Percentiles rank a stretch among this genome's conserved stretches.
These are phyloP conservation scores for Chlamydomonas sphaeroides DNA, from an alignment of 139 green algal genomes.

Conservation along the genomic window DNA sequence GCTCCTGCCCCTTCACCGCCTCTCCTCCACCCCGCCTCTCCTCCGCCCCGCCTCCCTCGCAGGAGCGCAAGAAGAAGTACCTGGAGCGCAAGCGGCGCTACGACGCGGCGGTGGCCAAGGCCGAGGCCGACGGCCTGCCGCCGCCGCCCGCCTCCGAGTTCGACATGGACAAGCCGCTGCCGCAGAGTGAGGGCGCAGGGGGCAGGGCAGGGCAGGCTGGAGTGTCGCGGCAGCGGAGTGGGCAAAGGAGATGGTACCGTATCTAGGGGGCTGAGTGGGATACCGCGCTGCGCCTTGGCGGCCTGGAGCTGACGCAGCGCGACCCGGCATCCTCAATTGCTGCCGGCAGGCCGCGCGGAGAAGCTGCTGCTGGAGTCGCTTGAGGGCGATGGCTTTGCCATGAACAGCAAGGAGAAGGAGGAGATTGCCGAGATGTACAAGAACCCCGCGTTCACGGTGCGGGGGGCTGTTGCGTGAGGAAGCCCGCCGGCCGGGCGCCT, in stretches of 20 bases:
- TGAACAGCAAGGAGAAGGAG: conserved; percentile 6
- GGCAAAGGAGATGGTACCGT: too few relatives aligned
- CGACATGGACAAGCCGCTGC: not conserved
- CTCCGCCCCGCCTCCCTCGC: too few relatives aligned
- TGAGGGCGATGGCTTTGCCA: not conserved
- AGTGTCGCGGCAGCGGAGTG: too few relatives aligned
- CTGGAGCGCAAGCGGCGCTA: not conserved
- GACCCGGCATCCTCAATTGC: too few relatives aligned
- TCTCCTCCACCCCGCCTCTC: too few relatives aligned
- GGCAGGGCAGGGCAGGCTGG: too few relatives aligned
- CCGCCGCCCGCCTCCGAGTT: not conserved
- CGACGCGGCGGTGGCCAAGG: not conserved
- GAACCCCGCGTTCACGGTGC: conserved; percentile 33
- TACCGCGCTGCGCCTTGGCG: too few relatives aligned
- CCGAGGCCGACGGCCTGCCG: not conserved
- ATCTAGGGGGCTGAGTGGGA: too few relatives aligned
- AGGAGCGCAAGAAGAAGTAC: not conserved
- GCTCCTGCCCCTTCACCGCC: too few relatives aligned
- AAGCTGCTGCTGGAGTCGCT: not conserved
- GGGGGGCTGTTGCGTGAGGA: not conserved
- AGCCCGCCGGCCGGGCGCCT: too few relatives aligned
- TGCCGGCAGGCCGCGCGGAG: not conserved
- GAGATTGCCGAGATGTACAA: conserved; percentile 31
- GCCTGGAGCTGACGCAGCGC: too few relatives aligned
- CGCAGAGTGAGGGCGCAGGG: too few relatives aligned